These are phyloP conservation scores for Groenewaldozyma auringiensis DNA, from an alignment of 1,139 yeast genomes.

Conservation along the genomic window DNA sequence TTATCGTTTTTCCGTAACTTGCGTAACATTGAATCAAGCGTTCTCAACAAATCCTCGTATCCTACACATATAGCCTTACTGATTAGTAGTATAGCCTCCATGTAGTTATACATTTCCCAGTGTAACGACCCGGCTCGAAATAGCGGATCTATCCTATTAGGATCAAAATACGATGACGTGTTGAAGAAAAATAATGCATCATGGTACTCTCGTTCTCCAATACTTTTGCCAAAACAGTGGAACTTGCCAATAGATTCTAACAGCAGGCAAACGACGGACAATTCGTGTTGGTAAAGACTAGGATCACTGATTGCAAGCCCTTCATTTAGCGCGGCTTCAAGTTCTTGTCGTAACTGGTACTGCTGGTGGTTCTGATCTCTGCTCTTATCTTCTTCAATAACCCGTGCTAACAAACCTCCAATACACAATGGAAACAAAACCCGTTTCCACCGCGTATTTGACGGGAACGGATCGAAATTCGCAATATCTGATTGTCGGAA, in stretches of 20 bases:
- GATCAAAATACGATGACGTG: background rate
- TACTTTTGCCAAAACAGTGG: background rate
- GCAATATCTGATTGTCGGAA: background rate
- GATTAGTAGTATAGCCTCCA: no score
- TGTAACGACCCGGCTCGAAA: background rate
- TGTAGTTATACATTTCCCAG: background rate
- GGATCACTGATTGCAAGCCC: background rate
- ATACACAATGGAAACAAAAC: background rate
- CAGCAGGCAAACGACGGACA: background rate
- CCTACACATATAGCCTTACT: no score
- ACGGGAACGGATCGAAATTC: background rate
- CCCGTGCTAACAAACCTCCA: no score
- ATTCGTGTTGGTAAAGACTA: background rate
- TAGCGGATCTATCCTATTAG: background rate
- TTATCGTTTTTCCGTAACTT: no score
- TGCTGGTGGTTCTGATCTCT: background rate
- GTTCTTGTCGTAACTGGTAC: background rate
- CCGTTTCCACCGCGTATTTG: background rate
- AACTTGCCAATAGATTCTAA: background rate
- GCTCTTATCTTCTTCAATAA: background rate
- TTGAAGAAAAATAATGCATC: background rate
- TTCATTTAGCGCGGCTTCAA: background rate
- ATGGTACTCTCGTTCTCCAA: background rate
- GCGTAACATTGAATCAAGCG: no score
- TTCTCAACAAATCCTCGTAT: no score